Base-by-base conservation (phyloP, 1,284 basidiomycete species). In the Ceratorhiza oryzae-sativae region DNA sequence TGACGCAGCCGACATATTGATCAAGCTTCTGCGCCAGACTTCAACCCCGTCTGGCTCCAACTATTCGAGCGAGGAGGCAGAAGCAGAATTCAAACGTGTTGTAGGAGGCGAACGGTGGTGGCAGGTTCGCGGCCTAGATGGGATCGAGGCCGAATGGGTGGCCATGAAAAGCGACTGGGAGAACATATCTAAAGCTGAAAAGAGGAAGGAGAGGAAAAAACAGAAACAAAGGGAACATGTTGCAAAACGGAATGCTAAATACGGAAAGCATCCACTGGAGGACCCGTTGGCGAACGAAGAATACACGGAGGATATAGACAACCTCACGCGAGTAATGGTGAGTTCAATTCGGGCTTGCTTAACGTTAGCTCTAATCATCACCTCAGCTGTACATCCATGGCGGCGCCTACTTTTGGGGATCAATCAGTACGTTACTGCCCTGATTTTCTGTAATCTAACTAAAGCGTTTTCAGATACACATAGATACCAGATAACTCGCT, bases 41-140 rank as follows among this genome's bases (percentile, higher is more conserved):
- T 71, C 67, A 3, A 49, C 67, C 0, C 67, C 67, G 27, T 71
- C 67, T 30, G 67, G 67, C n/a, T 59, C 67, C 15, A 39, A 25
- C 34, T 71, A 48, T 39, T 59, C 67, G 25, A 45, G 58, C 18
- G 67, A 59, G 34, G 67, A 71, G 23, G 67, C 67, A 23, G 67
- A 71, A 2, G 67, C 67, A 23, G 67, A 71, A 27, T 71, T 71
- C n/a, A 65, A 51, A 39, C 55, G 74, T 23, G 51, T 71, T 12
- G 73, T 68, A 3, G 75, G 75, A n/a, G 75, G 75, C 1, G 67
- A 62, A 12, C 39, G 63, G 3, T 75, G 75, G 75, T 75, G 75
- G 75, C 75, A 75, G 61, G 75, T 75, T 55, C 75, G 75, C 1
- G 73, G 73, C 49, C 45, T 75, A 23, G 67, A 74, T 23, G 75